phyloP scores from a whole-genome alignment of 805 yeast genomes.

The Candida fluviatilis region DNA sequence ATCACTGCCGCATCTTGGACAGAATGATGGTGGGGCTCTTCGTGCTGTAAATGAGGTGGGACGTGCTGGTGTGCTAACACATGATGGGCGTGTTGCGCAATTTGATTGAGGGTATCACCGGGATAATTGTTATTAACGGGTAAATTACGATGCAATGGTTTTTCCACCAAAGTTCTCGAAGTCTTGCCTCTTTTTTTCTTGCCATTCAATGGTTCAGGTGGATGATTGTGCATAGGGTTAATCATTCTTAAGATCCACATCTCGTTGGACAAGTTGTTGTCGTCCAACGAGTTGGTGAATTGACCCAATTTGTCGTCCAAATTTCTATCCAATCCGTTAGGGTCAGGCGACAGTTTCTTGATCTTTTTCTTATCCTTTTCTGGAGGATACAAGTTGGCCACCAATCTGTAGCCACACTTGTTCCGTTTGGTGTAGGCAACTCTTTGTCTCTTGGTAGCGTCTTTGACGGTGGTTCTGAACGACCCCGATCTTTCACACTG shows the following conservation, averaged over 20 bases:
- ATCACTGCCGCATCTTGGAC: constrained; percentile 39
- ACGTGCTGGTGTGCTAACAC: constrained; percentile 11
- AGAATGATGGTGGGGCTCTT: constrained; percentile 5
- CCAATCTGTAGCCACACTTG: constrained; percentile 44
- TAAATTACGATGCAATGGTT: constrained; percentile 25
- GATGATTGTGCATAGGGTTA: constrained; percentile 42
- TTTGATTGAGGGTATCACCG: constrained; percentile 7
- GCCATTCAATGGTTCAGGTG: constrained; percentile 36
- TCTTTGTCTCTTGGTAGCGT: constrained; percentile 40
- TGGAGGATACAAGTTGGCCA: constrained; percentile 41
- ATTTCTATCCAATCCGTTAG: constrained; percentile 18
- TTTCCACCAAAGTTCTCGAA: constrained; percentile 40
- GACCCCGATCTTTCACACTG: constrained; percentile 44
- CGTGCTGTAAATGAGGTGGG: constrained; percentile 5
- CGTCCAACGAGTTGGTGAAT: constrained; percentile 6
- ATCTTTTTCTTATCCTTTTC: constrained; percentile 39
- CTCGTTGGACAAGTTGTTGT: constrained; percentile 23
- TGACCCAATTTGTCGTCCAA: constrained; percentile 25
- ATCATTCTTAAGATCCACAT: constrained; percentile 47
- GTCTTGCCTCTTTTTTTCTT: constrained; percentile 35
- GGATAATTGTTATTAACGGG: constrained; percentile 2
- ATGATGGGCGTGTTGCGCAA: constrained; percentile 12
- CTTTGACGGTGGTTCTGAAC: constrained; percentile 45
- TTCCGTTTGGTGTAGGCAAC: constrained; percentile 45
- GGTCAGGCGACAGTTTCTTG: constrained; percentile 15